phyloP scores from a whole-genome alignment of 768 basidiomycete species.

The Leucosporidium creatinivorum region DNA sequence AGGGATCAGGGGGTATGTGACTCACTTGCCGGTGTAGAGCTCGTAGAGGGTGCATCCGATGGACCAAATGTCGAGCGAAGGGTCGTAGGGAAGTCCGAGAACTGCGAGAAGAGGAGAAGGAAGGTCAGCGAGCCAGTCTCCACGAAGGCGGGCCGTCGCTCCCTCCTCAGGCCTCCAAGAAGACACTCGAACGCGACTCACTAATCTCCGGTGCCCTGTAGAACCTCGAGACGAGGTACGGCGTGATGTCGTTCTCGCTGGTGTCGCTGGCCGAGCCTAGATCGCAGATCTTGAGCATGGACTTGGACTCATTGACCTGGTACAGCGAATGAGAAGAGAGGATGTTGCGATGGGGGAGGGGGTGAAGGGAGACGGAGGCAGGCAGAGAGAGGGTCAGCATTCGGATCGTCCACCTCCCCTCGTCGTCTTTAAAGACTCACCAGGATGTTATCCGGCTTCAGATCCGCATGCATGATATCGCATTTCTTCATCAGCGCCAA shows the following conservation, averaged over 20 bases:
- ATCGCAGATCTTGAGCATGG: conserved; percentile 86
- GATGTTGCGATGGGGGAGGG: background rate
- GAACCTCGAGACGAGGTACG: conserved; percentile 93
- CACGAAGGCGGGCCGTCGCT: conserved; percentile 3
- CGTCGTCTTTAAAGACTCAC: conserved; percentile 47
- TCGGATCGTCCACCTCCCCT: background rate
- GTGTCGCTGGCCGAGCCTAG: conserved; percentile 94
- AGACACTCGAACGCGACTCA: conserved; percentile 48
- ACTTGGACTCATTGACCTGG: conserved; percentile 87
- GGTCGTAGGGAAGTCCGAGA: conserved; percentile 89
- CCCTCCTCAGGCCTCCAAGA: background rate
- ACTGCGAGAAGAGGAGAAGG: conserved; percentile 48
- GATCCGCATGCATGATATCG: conserved; percentile 95
- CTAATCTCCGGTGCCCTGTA: conserved; percentile 99
- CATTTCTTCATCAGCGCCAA: conserved; percentile 76
- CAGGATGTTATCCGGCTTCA: conserved; percentile 96
- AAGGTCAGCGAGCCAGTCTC: no score
- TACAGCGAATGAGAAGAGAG: conserved; percentile 40
- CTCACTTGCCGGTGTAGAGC: conserved; percentile 43
- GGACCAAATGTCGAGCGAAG: conserved; percentile 90
- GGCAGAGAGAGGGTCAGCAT: background rate
- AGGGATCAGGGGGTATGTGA: background rate
- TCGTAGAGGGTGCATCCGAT: conserved; percentile 96
- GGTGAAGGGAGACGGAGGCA: background rate
- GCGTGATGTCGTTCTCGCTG: conserved; percentile 92